Base-by-base conservation (phyloP, 2,329 filamentous ascomycete genomes). In the Scedosporium boydii region DNA sequence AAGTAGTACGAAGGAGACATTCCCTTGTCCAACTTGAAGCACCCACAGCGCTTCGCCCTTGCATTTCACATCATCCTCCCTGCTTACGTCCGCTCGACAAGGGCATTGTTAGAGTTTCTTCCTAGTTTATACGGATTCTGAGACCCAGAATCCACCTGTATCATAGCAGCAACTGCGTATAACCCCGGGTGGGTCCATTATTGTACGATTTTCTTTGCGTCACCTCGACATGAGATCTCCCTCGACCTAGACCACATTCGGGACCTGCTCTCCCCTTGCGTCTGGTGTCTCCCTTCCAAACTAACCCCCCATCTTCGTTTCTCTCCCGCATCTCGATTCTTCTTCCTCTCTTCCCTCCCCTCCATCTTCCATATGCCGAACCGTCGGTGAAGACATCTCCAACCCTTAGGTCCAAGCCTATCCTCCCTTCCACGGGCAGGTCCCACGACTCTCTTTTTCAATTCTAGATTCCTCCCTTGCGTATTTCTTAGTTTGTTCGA, bases 401-500 rank as follows among this genome's bases (percentile, higher is more conserved):
- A 18, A 18, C 14, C 29, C 61, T 60, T 46, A 23, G 51, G 41
- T 51, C 60, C 56, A 46, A 55, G 38, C 27, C 56, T 44, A 12
- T 60, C 51, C 48, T 51, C 21, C 42, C 38, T 29, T 46, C 53
- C 12, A 44, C 53, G 57, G 63, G 58, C 60, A 61, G 59, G 59
- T 56, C 59, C 59, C 58, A 57, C 60, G 51, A 55, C n/a, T 48
- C 61, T 64, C 56, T 61, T 55, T 26, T 61, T 61, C 21, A 38
- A 55, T 55, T 56, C 27, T 48, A 58, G 53, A 57, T 57, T 59
- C 42, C 10, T 60, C 60, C 27, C 42, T 34, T 44, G 56, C 44
- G 38, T 58, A 14, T 41, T 57, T 63, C 23, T 44, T 60, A 21
- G 26, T 41, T 23, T 14, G 12, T 29, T 44, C 58, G 38, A 42